Conservation (phyloP, 306 rosid species). For the Mucuna pruriens region DNA sequence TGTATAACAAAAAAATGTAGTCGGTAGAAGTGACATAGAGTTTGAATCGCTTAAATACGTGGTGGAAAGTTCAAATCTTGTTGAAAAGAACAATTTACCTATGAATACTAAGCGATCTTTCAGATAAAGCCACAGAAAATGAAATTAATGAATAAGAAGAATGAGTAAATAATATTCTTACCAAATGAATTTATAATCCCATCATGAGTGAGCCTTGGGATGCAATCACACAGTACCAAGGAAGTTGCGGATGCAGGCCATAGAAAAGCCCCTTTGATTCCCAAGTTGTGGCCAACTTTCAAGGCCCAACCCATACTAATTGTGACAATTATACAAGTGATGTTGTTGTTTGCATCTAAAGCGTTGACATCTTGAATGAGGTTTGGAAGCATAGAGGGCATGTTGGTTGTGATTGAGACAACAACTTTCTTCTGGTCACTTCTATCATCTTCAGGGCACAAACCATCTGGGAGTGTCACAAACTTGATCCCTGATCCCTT, state of each 20-base stretch:
- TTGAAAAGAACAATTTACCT: too few species aligned
- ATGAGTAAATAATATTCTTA: too few species aligned
- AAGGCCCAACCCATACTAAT: slow-evolving; percentile 51
- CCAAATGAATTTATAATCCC: too few species aligned
- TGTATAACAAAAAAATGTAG: too few species aligned
- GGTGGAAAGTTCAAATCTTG: too few species aligned
- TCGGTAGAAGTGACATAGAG: too few species aligned
- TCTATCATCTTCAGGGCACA: slow-evolving; percentile 48
- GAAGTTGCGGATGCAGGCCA: slow-evolving; percentile 50
- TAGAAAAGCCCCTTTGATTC: slow-evolving; percentile 44
- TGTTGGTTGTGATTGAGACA: background rate
- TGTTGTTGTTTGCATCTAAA: slow-evolving; percentile 2
- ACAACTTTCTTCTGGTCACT: background rate
- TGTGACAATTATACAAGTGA: slow-evolving; percentile 47
- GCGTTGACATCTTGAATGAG: slow-evolving; percentile 46
- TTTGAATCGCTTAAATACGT: too few species aligned
- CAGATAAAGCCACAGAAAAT: too few species aligned
- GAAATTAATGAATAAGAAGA: too few species aligned
- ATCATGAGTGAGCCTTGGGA: slow-evolving; percentile 49
- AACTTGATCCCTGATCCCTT: background rate
- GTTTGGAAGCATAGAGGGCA: slow-evolving; percentile 48
- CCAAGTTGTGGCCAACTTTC: slow-evolving; percentile 51
- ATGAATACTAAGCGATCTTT: too few species aligned
- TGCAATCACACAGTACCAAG: slow-evolving; percentile 11
- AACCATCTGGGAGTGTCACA: slow-evolving; percentile 50